A percentile compares a stretch with the other conserved stretches of the same genome.
Evolutionary conservation across 176 grass and related monocot genomes (phyloP).

Genomic region (Aegilops speltoides): DNA sequence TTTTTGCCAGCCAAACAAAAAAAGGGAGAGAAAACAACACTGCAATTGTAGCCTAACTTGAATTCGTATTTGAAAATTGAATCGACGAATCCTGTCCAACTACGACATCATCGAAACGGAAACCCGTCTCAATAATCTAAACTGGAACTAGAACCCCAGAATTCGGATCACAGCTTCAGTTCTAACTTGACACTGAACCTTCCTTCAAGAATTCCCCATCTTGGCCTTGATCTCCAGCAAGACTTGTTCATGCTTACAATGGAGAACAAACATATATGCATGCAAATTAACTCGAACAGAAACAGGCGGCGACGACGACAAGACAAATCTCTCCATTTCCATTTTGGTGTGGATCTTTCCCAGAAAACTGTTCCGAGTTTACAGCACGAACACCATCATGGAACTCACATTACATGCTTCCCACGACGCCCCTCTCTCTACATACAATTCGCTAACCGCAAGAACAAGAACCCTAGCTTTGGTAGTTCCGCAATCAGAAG

Average conservation of each 20-base stretch:
- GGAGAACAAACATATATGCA: neutral
- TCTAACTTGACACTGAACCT: neutral
- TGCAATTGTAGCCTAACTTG: neutral
- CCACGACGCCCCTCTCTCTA: conserved; percentile 46
- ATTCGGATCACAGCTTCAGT: neutral
- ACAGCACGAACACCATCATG: conserved; percentile 32
- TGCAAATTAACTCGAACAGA: conserved; percentile 18
- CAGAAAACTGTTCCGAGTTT: conserved; percentile 30
- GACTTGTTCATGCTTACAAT: neutral
- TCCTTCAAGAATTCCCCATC: neutral
- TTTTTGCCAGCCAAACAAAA: too few species aligned
- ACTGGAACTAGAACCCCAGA: neutral
- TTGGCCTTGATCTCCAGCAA: neutral
- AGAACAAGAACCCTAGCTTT: conserved; percentile 39
- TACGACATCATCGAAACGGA: neutral
- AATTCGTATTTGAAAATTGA: neutral
- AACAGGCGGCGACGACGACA: neutral
- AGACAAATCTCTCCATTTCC: conserved; percentile 38
- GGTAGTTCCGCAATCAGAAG: conserved; percentile 24
- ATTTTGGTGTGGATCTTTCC: conserved; percentile 42
- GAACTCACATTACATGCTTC: conserved; percentile 37
- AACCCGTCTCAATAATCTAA: neutral
- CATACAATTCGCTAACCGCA: conserved; percentile 53
- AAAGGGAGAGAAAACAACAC: too few species aligned
- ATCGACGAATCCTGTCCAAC: neutral